phyloP scores from a whole-genome alignment of 2,329 filamentous ascomycete genomes.

The Epichloe sibirici region DNA sequence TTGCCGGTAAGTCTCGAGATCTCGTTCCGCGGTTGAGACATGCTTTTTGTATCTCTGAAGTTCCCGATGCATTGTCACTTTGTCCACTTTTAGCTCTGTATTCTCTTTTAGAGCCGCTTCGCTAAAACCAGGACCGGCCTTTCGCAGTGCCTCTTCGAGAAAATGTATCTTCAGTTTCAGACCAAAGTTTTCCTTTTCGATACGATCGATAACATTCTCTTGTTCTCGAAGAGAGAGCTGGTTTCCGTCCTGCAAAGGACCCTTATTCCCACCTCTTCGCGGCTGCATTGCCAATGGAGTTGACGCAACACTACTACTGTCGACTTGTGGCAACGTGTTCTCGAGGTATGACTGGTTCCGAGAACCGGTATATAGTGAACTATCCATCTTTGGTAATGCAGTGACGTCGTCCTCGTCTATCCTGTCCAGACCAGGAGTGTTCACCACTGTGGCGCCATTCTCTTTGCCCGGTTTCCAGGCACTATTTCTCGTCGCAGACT shows the following conservation, averaged over 20 bases:
- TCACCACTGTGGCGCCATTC: slow-evolving; percentile 43
- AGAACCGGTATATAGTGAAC: slow-evolving; percentile 56
- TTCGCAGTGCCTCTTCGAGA: slow-evolving; percentile 78
- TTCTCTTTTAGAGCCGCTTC: slow-evolving; percentile 87
- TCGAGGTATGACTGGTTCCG: slow-evolving; percentile 53
- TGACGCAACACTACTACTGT: slow-evolving; percentile 68
- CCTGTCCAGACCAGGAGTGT: slow-evolving; percentile 58
- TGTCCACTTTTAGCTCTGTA: slow-evolving; percentile 87
- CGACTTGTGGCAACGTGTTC: slow-evolving; percentile 61
- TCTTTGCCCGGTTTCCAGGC: slow-evolving; percentile 52
- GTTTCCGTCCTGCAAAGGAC: slow-evolving; percentile 72
- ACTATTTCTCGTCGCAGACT: slow-evolving; percentile 62
- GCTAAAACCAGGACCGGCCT: slow-evolving; percentile 80
- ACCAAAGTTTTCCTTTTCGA: slow-evolving; percentile 97
- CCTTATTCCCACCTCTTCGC: slow-evolving; percentile 49
- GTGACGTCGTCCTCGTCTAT: slow-evolving; percentile 64
- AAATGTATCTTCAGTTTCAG: slow-evolving; percentile 96
- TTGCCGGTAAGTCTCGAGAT: slow-evolving; percentile 71
- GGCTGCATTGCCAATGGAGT: slow-evolving; percentile 67
- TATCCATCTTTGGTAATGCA: slow-evolving; percentile 59
- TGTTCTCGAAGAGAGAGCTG: slow-evolving; percentile 87
- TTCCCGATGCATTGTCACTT: slow-evolving; percentile 79
- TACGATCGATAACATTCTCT: slow-evolving; percentile 87
- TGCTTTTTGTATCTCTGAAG: slow-evolving; percentile 78
- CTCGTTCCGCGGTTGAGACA: slow-evolving; percentile 68